phyloP scores from a whole-genome alignment of 139 green algal genomes.

The Tetradesmus lagerheimii region DNA sequence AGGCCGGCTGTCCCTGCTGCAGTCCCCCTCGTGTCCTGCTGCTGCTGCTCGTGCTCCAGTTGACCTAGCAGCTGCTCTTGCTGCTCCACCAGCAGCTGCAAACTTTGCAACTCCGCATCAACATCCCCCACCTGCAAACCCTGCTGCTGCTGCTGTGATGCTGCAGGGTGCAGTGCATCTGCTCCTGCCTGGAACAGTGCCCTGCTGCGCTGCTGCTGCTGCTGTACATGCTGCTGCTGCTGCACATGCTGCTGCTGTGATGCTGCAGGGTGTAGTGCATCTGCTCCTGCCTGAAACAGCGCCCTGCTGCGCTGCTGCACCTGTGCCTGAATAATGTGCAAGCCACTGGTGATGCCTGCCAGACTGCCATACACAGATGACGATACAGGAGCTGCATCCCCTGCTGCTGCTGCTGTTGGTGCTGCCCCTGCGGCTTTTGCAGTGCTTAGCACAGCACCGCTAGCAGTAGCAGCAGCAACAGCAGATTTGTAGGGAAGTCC shows the following conservation, averaged over 20 bases:
- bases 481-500: not conserved
- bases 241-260: not conserved
- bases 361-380: constrained; percentile 16
- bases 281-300: constrained; percentile 18
- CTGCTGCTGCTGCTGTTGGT: constrained; percentile 5
- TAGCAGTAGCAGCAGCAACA: not conserved
- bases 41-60: not conserved
- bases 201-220: constrained; percentile 2
- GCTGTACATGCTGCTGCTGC: not conserved
- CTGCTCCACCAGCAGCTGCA: not conserved
- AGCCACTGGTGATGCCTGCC: constrained; percentile 14
- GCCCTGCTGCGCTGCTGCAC: constrained; percentile 24
- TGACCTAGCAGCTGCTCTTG: not conserved
- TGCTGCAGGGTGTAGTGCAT: constrained; percentile 8
- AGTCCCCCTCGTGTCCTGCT: too few relatives aligned
- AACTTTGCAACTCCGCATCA: not conserved
- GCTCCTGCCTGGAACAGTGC: constrained; percentile 13
- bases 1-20: not conserved
- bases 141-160: not conserved
- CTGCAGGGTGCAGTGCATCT: constrained; percentile 13
- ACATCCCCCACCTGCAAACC: not conserved
- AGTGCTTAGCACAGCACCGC: not conserved
- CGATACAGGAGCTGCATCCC: not conserved
- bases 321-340: not conserved
- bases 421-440: not conserved